Base-by-base conservation (phyloP, 2,329 filamentous ascomycete species). In the Exserohilum turcica region DNA sequence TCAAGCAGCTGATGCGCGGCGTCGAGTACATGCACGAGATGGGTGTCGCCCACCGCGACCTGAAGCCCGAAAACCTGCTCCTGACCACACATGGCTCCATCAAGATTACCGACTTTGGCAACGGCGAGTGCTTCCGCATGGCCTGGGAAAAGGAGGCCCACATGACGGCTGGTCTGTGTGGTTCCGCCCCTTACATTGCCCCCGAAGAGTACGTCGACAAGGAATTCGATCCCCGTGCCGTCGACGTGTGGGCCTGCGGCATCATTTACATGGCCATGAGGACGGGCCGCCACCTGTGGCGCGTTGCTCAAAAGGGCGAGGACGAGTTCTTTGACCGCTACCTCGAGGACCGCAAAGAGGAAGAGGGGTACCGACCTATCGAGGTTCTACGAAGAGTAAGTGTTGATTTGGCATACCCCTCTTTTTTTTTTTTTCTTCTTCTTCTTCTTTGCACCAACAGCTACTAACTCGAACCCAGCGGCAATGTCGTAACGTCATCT, bases 241-340 rank as follows among this genome's bases (percentile, higher is more conserved):
- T 99, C 43, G 94, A 99, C 69, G 89, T 97, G 12, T 99, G 94
- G 94, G 94, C 94, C 19, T 96, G 92, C 56, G 94, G 94, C 71
- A 94, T 99, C 45, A 99, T 99, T 55, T 99, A 99, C 79, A 99
- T 99, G 94, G 94, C 94, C 12, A 99, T 99, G 94, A 85, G 94
- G 53, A 97, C 93, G 2, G 94, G 94, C 5, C 85, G 94, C 47
- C 94, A 99, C 75, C 81, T 99, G 7, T 99, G 94, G 94, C 89
- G 92, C 48, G 86, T 97, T n/a, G 94, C 94, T 6, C 93, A 93
- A 76, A 95, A 92, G 76, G 92, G 96, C 49, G 93, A 97, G 62
- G 94, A 99, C 68, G 94, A 97, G 70, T 99, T 97, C 67, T 99
- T 96, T 72, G 90, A 90, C 60, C 88, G 92, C 36, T 99, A 99